Conservation (phyloP, 345 rosid species). For the Capsella bursapastoris region DNA sequence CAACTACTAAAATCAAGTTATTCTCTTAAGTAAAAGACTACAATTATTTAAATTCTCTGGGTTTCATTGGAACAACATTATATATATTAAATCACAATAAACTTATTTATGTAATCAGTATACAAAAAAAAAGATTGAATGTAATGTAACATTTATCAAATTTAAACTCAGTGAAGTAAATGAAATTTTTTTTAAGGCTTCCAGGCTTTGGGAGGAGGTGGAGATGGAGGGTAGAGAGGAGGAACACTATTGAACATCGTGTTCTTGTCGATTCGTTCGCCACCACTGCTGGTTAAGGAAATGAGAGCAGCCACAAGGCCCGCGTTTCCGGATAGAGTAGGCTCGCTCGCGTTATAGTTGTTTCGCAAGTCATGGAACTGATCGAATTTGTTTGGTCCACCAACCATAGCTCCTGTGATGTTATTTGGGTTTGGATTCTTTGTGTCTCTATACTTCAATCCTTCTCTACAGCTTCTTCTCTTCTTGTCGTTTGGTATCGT, state of each 20-base stretch:
- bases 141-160: background rate
- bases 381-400: conserved; percentile 77
- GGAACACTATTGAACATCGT: conserved; percentile 72
- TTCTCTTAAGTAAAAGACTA: background rate
- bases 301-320: conserved; percentile 82
- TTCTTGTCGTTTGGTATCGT: conserved; percentile 63
- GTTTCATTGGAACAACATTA: too few relatives aligned
- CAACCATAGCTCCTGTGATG: conserved; percentile 90
- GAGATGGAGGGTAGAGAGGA: conserved; percentile 69
- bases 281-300: conserved; percentile 67
- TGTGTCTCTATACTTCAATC: conserved; percentile 69
- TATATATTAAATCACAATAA: background rate
- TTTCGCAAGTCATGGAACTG: conserved; percentile 60
- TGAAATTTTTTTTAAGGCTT: conserved; percentile 54
- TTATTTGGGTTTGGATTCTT: conserved; percentile 65
- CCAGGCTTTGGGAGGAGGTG: conserved; percentile 90
- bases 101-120: background rate
- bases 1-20: too few relatives aligned
- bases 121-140: background rate
- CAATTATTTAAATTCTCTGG: too few relatives aligned
- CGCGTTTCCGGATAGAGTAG: conserved; percentile 80
- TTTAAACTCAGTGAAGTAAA: background rate
- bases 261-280: conserved; percentile 60
- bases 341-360: conserved; percentile 70
- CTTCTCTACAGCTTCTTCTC: conserved; percentile 73